These are phyloP conservation scores for Pseudogymnoascus sp. DNA, from an alignment of 2,329 filamentous ascomycete genomes.

Conservation along the genomic window DNA sequence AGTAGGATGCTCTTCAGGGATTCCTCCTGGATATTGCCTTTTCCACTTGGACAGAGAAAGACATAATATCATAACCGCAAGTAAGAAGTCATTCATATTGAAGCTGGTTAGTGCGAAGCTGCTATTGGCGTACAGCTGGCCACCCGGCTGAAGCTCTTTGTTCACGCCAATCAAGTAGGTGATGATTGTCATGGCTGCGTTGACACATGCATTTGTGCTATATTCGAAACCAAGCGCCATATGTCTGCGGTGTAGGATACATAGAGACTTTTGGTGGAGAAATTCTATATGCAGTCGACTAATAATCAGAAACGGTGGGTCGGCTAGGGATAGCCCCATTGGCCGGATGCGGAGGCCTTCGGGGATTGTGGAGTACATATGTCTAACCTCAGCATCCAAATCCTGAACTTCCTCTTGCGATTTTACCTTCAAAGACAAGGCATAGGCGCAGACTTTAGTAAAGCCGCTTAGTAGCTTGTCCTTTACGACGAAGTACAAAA, in stretches of 20 bases:
- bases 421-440: constrained; percentile 22
- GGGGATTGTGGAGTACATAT: constrained; percentile 17
- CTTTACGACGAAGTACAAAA: constrained; percentile 28
- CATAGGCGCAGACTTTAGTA: constrained; percentile 23
- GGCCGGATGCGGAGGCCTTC: constrained; percentile 15
- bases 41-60: constrained; percentile 17
- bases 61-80: constrained; percentile 22
- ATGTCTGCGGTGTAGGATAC: constrained; percentile 25
- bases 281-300: constrained; percentile 19
- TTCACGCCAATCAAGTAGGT: constrained; percentile 21
- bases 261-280: constrained; percentile 23
- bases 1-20: neutral
- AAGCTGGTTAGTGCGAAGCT: constrained; percentile 23
- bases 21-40: constrained; percentile 8
- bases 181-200: constrained; percentile 18
- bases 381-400: constrained; percentile 19
- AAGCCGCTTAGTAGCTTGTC: constrained; percentile 23
- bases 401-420: constrained; percentile 16
- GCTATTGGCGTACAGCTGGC: constrained; percentile 17
- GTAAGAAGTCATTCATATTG: constrained; percentile 23
- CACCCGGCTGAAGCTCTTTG: constrained; percentile 21
- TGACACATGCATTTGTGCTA: constrained; percentile 17
- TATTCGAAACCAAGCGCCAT: constrained; percentile 16
- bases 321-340: constrained; percentile 17
- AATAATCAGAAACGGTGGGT: constrained; percentile 21